Percentiles rank a stretch among this genome's conserved stretches.
Evolutionary conservation across 1,284 basidiomycete species (phyloP).

Genomic region (Lignosus rhinocerotis): DNA sequence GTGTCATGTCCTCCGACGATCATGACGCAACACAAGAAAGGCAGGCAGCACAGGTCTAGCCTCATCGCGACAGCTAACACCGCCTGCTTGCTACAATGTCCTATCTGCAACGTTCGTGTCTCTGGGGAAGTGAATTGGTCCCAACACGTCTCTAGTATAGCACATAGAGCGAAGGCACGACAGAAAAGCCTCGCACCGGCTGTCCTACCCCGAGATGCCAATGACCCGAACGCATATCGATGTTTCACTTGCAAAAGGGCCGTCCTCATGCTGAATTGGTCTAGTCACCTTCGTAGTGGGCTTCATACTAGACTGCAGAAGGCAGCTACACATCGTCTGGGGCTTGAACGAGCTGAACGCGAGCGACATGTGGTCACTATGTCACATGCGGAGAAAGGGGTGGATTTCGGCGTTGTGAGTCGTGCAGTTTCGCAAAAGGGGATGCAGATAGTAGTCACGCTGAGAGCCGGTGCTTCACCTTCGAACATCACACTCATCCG

Average conservation of each 20-base stretch:
- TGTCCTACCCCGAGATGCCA: no score
- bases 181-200: no score
- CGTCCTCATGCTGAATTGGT: background rate
- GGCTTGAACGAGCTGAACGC: conserved; percentile 28
- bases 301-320: background rate
- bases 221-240: no score
- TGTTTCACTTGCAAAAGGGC: background rate
- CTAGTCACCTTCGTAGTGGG: background rate
- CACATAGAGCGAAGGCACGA: no score
- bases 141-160: no score
- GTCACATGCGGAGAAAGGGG: conserved; percentile 23
- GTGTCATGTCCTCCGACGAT: no score
- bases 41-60: no score
- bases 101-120: no score
- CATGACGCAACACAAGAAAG: no score
- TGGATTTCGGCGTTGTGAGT: conserved; percentile 42
- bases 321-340: conserved; percentile 13
- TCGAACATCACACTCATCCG: background rate
- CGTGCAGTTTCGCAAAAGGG: conserved; percentile 30
- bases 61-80: no score
- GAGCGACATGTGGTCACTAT: conserved; percentile 30
- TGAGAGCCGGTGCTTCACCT: background rate
- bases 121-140: no score
- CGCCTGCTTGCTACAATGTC: no score
- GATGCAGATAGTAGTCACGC: conserved; percentile 10